Evolutionary conservation across 1,139 yeast species (phyloP), one percentile per base, ranked within the genome.

Genomic region (Yamadazyma oceani): DNA sequence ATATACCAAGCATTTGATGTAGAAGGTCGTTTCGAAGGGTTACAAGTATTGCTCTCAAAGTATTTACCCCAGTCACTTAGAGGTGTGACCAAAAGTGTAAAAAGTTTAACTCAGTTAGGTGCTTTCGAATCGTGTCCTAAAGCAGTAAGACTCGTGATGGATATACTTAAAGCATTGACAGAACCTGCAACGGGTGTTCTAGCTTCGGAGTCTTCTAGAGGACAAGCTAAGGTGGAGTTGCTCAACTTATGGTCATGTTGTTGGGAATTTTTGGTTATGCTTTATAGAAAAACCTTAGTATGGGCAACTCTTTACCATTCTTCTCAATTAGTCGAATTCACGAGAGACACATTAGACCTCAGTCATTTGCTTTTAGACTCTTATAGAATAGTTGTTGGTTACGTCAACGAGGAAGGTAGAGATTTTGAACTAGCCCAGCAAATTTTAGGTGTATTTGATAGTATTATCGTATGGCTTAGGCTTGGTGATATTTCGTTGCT

Each of bases 261-360:
- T 28, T 90, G 97, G 97, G 55, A 56, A 11, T 85, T 86, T 47
- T 62, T 90, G 45, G 77, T 78, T 32, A 73, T 82, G 72, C 75
- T 87, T 3, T 89, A 85, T 49, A 67, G 70, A 31, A 73, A 78
- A 39, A 86, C 95, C 1, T 66, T 85, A 16, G 57, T 59, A 6
- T 90, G 97, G 97, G 88, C 95, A 0, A 58, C 69, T 4, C 62
- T 66, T 27, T 82, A 80, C 51, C 78, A 75, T 33, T 68, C 78
- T 25, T 71, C 72, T 0, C 75, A 75, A 36, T 67, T 87, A 54
- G 73, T 84, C 35, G 94, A 86, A 44, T 89, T 88, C 49, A 86
- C 96, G 13, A 78, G 95, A 56, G 96, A 89, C 57, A 82, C 88
- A 0, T 68, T 89, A 37, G 97, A 90, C 48, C 69, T 86, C 35